Evolutionary conservation across 83 land plant species (phyloP).

Genomic region (Diphasiastrum complanatum): DNA sequence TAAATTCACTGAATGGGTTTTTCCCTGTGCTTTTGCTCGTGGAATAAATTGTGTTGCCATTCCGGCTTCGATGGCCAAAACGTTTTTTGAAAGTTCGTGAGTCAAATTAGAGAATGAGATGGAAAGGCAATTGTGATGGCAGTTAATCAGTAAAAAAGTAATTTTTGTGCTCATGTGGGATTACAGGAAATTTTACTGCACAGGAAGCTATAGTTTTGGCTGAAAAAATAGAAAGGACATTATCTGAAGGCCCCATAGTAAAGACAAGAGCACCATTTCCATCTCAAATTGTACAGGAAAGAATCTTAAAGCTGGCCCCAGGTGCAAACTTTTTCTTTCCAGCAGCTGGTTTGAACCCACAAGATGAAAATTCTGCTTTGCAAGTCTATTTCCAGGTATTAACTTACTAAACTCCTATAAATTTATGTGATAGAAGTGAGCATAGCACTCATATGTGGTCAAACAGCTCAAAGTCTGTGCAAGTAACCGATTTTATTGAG

Average conservation of each 20-base stretch:
- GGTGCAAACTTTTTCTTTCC: slow-evolving; percentile 49
- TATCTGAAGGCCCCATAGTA: slow-evolving; percentile 42
- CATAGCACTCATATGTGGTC: too few species aligned
- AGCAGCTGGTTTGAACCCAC: slow-evolving; percentile 49
- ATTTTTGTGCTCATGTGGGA: neutral
- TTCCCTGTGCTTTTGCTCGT: too few species aligned
- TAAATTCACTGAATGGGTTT: too few species aligned
- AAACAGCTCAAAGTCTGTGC: too few species aligned
- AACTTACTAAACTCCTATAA: neutral
- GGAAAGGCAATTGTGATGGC: too few species aligned
- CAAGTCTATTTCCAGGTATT: slow-evolving; percentile 80
- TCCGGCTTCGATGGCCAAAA: too few species aligned
- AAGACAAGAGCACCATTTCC: slow-evolving; percentile 54
- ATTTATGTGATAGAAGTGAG: too few species aligned
- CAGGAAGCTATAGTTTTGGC: slow-evolving; percentile 64
- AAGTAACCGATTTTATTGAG: too few species aligned
- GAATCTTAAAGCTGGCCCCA: slow-evolving; percentile 65
- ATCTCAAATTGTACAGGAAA: slow-evolving; percentile 61
- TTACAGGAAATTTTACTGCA: slow-evolving; percentile 65
- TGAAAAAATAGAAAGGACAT: slow-evolving; percentile 53
- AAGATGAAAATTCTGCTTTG: slow-evolving; percentile 79
- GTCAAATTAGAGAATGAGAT: too few species aligned
- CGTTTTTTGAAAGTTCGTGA: too few species aligned
- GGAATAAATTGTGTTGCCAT: too few species aligned
- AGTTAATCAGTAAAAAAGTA: too few species aligned